phyloP scores from a whole-genome alignment of 2,329 filamentous ascomycete species.

The Colletotrichum echinochloae region DNA sequence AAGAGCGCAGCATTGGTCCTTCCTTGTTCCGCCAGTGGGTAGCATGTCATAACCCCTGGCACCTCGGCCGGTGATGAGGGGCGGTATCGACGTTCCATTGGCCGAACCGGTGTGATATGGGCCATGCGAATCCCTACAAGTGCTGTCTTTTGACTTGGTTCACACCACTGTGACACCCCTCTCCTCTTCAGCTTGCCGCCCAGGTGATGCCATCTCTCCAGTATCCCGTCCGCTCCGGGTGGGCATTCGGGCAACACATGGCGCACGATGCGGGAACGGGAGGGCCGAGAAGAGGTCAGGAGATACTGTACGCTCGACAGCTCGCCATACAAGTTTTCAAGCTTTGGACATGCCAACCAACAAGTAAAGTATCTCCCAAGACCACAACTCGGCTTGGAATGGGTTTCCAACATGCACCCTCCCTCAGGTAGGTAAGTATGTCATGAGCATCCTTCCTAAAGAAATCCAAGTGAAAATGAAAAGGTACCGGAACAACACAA shows the following conservation, averaged over 20 bases:
- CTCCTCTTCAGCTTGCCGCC: conserved; percentile 26
- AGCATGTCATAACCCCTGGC: conserved; percentile 25
- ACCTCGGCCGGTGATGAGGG: conserved; percentile 7
- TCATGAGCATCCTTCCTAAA: background rate
- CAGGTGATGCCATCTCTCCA: conserved; percentile 42
- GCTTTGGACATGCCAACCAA: background rate
- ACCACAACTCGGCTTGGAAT: background rate
- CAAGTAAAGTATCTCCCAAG: background rate
- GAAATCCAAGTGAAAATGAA: background rate
- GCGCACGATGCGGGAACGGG: conserved; percentile 4
- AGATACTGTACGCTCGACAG: conserved; percentile 6
- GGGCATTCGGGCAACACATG: conserved; percentile 18
- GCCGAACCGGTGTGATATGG: conserved; percentile 28
- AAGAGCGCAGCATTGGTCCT: conserved; percentile 14
- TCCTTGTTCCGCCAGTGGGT: conserved; percentile 7
- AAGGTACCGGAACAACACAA: no score
- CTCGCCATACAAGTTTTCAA: background rate
- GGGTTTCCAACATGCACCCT: background rate
- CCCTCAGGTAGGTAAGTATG: no score
- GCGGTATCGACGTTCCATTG: conserved; percentile 25
- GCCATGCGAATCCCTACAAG: conserved; percentile 23
- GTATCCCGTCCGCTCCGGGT: conserved; percentile 20
- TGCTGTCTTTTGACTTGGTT: conserved; percentile 27
- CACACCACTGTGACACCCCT: conserved; percentile 29
- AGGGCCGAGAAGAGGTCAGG: conserved; percentile 19